These are phyloP conservation scores for Clitoria ternatea DNA, from an alignment of 306 rosid genomes.

Conservation along the genomic window DNA sequence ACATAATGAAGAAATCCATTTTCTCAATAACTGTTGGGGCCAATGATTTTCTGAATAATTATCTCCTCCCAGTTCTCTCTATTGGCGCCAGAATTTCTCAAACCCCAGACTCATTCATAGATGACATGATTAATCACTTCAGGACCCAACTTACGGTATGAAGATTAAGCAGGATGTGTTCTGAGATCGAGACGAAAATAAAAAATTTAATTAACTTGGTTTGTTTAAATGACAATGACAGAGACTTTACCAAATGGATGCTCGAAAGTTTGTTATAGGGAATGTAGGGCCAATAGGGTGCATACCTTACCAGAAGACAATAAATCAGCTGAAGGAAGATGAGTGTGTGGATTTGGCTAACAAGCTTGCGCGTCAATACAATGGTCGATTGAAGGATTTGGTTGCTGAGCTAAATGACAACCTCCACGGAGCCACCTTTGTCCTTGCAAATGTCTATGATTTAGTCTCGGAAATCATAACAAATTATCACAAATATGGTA, in stretches of 20 bases:
- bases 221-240: constrained; percentile 31
- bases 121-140: constrained; percentile 72
- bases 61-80: constrained; percentile 84
- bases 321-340: constrained; percentile 63
- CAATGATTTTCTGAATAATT: constrained; percentile 88
- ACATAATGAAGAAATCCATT: constrained; percentile 55
- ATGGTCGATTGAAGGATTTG: constrained; percentile 71
- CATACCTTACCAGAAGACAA: constrained; percentile 85
- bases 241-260: constrained; percentile 86
- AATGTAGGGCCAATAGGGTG: constrained; percentile 95
- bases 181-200: no score
- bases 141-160: constrained; percentile 65
- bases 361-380: constrained; percentile 71
- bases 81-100: constrained; percentile 79
- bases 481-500: constrained; percentile 67
- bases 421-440: constrained; percentile 70
- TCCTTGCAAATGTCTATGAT: constrained; percentile 80
- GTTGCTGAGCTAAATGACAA: constrained; percentile 58
- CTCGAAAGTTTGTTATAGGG: constrained; percentile 73
- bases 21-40: constrained; percentile 77
- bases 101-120: constrained; percentile 67
- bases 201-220: no score
- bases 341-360: constrained; percentile 88
- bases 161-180: no score
- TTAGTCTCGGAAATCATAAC: constrained; percentile 58